A percentile compares a stretch with the other conserved stretches of the same genome.
Conservation (phyloP, 176 grass and related monocot genomes). For the Phragmites australis region DNA sequence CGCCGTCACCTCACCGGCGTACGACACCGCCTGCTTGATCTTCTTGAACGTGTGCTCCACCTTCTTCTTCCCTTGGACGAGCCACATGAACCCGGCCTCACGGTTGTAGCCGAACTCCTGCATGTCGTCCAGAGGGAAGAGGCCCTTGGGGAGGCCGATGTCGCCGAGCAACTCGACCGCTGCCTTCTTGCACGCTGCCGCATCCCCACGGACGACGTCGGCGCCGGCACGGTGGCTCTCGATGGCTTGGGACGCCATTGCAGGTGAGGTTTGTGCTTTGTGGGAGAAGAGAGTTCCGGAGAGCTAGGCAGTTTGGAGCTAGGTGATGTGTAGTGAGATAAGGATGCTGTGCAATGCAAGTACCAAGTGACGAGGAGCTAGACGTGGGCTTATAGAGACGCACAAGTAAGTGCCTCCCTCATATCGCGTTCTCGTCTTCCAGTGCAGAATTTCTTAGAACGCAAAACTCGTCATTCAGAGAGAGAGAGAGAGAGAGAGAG, state of each 20-base stretch:
- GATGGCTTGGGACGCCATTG: conserved; percentile 10
- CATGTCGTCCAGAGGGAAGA: neutral
- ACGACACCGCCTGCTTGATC: conserved; percentile 23
- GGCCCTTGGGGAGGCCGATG: neutral
- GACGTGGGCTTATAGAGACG: no score
- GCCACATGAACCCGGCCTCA: neutral
- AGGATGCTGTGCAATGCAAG: no score
- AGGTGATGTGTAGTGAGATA: no score
- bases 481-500: no score
- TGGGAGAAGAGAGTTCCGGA: no score
- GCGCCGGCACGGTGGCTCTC: conserved; percentile 3
- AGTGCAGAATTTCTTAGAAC: no score
- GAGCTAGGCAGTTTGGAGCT: no score
- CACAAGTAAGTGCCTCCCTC: no score
- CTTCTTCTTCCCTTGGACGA: conserved; percentile 1
- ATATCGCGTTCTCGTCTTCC: no score
- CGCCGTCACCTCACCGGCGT: neutral
- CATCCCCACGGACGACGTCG: neutral
- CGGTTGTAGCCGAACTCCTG: conserved; percentile 23
- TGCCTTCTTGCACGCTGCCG: neutral
- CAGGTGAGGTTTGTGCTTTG: neutral
- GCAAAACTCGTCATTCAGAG: no score
- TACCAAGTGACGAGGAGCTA: no score
- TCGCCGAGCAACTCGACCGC: neutral
- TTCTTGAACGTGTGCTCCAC: conserved; percentile 24